Base-by-base conservation (phyloP, 306 rosid genomes). In the Purshia tridentata region DNA sequence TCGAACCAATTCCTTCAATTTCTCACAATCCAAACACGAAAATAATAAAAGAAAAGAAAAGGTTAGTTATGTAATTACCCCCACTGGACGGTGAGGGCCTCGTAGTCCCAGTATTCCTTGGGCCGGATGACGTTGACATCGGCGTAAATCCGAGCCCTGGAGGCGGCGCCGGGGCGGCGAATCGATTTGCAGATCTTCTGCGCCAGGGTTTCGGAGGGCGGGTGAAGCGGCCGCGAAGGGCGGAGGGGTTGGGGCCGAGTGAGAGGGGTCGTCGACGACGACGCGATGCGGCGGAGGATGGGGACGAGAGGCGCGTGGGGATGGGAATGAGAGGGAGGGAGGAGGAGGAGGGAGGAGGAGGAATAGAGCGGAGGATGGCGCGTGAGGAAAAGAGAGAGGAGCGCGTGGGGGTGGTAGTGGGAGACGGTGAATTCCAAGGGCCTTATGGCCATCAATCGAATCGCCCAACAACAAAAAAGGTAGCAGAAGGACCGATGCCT, bases 101-200 rank as follows among this genome's bases (percentile, higher is more conserved):
- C 98, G 72, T 92, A 92, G 83, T 92, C 96, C 98, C 92, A 92
- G 71, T 92, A 92, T 23, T 92, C 98, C 77, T 92, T 90, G 51
- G 98, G 98, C 41, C 98, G 98, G 74, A 92, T 72, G 11, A 92
- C 92, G 91, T 92, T 92, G 80, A 92, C 72, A 44, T 92, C 98
- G 67, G 91, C 49, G 75, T 88, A 92, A 72, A 88, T 90, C 92
- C 94, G 83, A 47, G 98, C 89, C 75, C 88, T 88, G 54, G 98
- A 92, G 76, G 93, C 80, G 55, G 95, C 99, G 90, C 99, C 99
- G 40, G 99, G 90, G 41, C 96, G 96, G 90, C 99, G 99, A 60
- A 88, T 84, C 58, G 97, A 77, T 75, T 94, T 94, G 3, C 92
- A 97, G 67, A 94, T 89, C 84, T 94, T 94, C 88, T 94, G 97